phyloP scores from a whole-genome alignment of 148 eudicot species.

The Dysphania ambrosioides region DNA sequence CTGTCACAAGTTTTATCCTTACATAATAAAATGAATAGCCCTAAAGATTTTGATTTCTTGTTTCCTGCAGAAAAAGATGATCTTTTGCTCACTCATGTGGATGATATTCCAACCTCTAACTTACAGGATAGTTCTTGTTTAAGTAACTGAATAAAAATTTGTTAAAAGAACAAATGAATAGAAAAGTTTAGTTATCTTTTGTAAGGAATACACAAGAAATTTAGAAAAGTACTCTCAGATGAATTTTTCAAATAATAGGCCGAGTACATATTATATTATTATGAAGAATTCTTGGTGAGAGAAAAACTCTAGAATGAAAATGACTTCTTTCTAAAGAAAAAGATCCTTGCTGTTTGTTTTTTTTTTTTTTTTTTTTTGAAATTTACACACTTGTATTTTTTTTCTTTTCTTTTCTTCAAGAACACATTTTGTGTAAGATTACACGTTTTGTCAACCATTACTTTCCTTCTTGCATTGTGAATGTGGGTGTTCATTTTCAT shows the following conservation, averaged over 20 bases:
- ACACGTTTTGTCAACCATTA: too few relatives aligned
- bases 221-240: too few relatives aligned
- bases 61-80: not conserved
- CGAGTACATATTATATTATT: too few relatives aligned
- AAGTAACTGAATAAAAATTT: not conserved
- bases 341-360: not conserved
- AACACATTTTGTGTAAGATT: too few relatives aligned
- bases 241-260: too few relatives aligned
- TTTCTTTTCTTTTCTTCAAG: too few relatives aligned
- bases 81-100: not conserved
- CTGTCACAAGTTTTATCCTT: too few relatives aligned
- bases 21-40: too few relatives aligned
- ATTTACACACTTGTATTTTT: not conserved
- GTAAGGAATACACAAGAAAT: not conserved
- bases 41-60: too few relatives aligned
- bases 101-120: not conserved
- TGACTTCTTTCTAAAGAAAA: not conserved
- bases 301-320: not conserved
- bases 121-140: not conserved
- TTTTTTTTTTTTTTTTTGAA: too few relatives aligned
- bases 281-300: too few relatives aligned
- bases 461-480: too few relatives aligned
- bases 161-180: not conserved
- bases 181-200: not conserved
- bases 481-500: not conserved